A percentile compares a stretch with the other conserved stretches of the same genome.
Conservation (phyloP, 768 basidiomycete species). For the Macrolepiota fuliginosa region DNA sequence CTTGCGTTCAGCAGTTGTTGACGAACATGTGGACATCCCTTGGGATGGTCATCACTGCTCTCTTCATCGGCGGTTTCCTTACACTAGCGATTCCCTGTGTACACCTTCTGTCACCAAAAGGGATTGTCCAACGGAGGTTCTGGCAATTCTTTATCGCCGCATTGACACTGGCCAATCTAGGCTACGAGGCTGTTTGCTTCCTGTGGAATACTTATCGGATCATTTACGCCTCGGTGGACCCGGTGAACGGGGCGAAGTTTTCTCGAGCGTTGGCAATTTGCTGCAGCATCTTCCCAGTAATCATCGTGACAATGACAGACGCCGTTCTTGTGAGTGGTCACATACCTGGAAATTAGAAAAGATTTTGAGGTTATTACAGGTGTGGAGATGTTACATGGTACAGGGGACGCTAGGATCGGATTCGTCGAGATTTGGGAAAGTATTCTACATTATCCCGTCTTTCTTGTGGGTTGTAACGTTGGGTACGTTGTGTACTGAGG, state of each 20-base stretch:
- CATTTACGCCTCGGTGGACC: background rate
- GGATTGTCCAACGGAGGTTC: background rate
- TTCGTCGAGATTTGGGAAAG: background rate
- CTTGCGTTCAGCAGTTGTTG: background rate
- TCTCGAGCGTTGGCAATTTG: background rate
- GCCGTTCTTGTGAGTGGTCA: background rate
- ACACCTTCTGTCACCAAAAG: background rate
- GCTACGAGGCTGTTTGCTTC: no score
- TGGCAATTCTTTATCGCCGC: background rate
- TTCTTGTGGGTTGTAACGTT: background rate
- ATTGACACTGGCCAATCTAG: background rate
- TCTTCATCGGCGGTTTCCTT: background rate
- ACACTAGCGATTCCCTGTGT: background rate
- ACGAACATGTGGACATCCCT: background rate
- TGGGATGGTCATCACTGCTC: background rate
- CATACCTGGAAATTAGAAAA: background rate
- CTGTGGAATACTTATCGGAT: background rate
- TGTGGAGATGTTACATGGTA: constrained; percentile 6
- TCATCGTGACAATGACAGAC: background rate
- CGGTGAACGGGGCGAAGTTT: background rate
- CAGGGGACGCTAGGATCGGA: background rate
- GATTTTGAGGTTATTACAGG: background rate
- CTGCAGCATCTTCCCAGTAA: background rate
- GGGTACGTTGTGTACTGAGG: background rate
- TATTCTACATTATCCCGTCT: background rate